Conservation (phyloP, 2,329 filamentous ascomycete species). For the Seiridium cupressi region DNA sequence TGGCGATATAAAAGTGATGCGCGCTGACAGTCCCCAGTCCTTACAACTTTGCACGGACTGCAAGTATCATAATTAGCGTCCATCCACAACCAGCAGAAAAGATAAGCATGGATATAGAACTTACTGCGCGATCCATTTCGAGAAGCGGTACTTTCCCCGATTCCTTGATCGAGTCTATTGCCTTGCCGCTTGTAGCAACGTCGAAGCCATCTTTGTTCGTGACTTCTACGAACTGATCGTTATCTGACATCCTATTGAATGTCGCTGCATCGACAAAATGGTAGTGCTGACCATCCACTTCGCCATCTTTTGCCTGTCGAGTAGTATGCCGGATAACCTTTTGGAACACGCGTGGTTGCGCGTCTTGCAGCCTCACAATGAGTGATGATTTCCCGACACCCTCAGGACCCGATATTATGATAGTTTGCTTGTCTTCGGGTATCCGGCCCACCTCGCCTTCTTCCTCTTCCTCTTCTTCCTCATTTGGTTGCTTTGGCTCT, state of each 20-base stretch:
- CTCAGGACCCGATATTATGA: conserved; percentile 67
- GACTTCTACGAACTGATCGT: conserved; percentile 59
- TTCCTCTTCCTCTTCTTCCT: conserved; percentile 30
- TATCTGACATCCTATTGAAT: conserved; percentile 58
- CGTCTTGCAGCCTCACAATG: conserved; percentile 59
- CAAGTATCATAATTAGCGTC: neutral
- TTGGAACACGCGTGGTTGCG: conserved; percentile 65
- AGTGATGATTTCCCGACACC: conserved; percentile 64
- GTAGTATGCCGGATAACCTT: conserved; percentile 55
- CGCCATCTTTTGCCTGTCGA: conserved; percentile 45
- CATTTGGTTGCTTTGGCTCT: conserved; percentile 37
- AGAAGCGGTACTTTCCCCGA: conserved; percentile 60
- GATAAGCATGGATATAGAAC: conserved; percentile 13
- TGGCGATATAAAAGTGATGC: conserved; percentile 52
- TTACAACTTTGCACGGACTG: conserved; percentile 57
- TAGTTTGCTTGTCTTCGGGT: conserved; percentile 49
- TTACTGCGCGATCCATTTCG: conserved; percentile 52
- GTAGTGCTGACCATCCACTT: conserved; percentile 50
- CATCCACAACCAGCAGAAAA: neutral
- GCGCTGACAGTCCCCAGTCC: conserved; percentile 54
- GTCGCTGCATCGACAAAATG: conserved; percentile 55
- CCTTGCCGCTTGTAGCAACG: conserved; percentile 56
- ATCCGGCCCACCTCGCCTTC: conserved; percentile 28
- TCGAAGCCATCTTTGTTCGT: conserved; percentile 45
- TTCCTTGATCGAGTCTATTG: conserved; percentile 49